These are phyloP conservation scores for Dipteronia sinensis DNA, from an alignment of 345 rosid species.

Conservation along the genomic window DNA sequence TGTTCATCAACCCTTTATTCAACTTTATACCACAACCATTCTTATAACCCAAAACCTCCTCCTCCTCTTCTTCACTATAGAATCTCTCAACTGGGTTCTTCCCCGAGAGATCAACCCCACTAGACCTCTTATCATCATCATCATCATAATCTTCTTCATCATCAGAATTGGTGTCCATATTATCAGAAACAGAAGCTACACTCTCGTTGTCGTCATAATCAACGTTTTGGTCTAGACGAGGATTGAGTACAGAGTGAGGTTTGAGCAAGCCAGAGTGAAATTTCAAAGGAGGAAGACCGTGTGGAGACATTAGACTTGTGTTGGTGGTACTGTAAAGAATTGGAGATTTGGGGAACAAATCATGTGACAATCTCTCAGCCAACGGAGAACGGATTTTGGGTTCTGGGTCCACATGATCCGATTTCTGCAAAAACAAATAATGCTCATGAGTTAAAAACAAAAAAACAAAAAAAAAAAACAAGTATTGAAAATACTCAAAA, in stretches of 20 bases:
- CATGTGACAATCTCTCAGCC: constrained; percentile 45
- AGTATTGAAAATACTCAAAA: not conserved
- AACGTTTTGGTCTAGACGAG: constrained; percentile 28
- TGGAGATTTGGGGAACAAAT: constrained; percentile 50
- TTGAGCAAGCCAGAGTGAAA: constrained; percentile 50
- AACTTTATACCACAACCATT: constrained; percentile 32
- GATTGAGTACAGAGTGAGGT: constrained; percentile 45
- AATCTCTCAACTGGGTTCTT: constrained; percentile 27
- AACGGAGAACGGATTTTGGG: constrained; percentile 68
- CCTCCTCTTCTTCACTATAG: constrained; percentile 45
- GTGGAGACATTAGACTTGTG: constrained; percentile 40
- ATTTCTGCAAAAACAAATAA: constrained; percentile 30
- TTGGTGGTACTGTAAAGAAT: constrained; percentile 28
- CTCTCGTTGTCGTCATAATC: constrained; percentile 45
- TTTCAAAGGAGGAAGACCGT: constrained; percentile 60
- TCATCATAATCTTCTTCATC: constrained; percentile 34
- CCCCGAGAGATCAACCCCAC: constrained; percentile 21
- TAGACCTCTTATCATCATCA: constrained; percentile 14
- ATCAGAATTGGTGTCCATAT: constrained; percentile 43
- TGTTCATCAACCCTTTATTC: constrained; percentile 60
- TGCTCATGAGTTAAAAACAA: not conserved
- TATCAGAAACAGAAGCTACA: constrained; percentile 59
- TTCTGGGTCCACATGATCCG: constrained; percentile 42
- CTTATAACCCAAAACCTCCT: constrained; percentile 34
- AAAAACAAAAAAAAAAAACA: not conserved